A percentile compares a stretch with the other conserved stretches of the same genome.
Evolutionary conservation across 305 asterid genomes (phyloP).

Genomic region (Fraxinus ornus): DNA sequence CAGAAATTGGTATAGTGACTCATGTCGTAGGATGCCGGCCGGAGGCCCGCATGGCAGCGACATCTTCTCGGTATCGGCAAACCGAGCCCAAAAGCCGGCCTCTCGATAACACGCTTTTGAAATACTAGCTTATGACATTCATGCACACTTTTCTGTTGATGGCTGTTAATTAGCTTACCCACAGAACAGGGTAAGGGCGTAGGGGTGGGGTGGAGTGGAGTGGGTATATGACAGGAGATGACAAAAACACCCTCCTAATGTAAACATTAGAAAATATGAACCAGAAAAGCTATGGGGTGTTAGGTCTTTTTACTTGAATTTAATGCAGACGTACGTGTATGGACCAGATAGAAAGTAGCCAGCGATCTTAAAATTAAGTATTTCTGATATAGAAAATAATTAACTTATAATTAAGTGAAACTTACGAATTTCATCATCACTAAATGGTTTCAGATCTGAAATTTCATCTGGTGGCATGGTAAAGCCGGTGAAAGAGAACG

Average conservation of each 20-base stretch:
- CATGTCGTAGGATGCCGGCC: background rate
- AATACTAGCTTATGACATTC: background rate
- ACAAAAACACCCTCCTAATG: background rate
- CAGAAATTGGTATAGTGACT: background rate
- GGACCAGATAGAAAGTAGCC: background rate
- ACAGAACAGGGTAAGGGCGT: background rate
- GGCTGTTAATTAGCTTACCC: background rate
- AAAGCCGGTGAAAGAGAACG: conserved; percentile 87
- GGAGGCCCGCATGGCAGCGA: background rate
- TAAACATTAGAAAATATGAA: background rate
- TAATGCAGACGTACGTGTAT: background rate
- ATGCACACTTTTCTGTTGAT: background rate
- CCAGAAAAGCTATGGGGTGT: background rate
- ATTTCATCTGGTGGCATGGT: conserved; percentile 71
- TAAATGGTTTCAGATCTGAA: conserved; percentile 51
- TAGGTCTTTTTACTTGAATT: background rate
- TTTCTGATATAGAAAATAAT: background rate
- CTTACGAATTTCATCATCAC: conserved; percentile 79
- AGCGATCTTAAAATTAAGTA: background rate
- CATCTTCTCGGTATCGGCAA: background rate
- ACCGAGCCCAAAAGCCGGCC: background rate
- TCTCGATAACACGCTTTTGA: background rate
- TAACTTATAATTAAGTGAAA: background rate
- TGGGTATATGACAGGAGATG: background rate
- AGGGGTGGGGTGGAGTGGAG: background rate